A percentile compares a stretch with the other conserved stretches of the same genome.
Conservation (phyloP, 768 basidiomycete genomes). For the Leucocoprinus birnbaumii region DNA sequence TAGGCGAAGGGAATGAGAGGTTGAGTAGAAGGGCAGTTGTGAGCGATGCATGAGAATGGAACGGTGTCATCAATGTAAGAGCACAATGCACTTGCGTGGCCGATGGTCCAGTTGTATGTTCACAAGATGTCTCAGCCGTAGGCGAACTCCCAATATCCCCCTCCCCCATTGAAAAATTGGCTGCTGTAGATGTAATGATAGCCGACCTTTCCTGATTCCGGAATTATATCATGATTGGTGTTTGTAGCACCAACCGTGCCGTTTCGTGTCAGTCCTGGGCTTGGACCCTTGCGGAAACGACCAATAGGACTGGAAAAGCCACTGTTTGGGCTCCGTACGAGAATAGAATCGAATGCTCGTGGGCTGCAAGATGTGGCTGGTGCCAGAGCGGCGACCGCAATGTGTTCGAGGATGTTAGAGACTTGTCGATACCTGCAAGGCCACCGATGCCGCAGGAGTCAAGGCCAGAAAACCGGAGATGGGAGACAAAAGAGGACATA, state of each 20-base stretch:
- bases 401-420: slow-evolving; percentile 48
- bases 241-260: neutral
- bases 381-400: slow-evolving; percentile 63
- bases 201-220: slow-evolving; percentile 19
- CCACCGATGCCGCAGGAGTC: slow-evolving; percentile 79
- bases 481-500: too few species aligned
- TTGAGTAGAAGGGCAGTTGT: slow-evolving; percentile 21
- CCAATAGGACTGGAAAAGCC: slow-evolving; percentile 70
- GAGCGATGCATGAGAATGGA: slow-evolving; percentile 16
- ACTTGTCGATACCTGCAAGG: slow-evolving; percentile 41
- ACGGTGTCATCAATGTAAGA: neutral
- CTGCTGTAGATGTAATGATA: slow-evolving; percentile 44
- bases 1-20: slow-evolving; percentile 39
- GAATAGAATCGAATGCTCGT: slow-evolving; percentile 13
- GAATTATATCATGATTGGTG: neutral
- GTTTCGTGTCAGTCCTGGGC: slow-evolving; percentile 34
- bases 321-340: slow-evolving; percentile 31
- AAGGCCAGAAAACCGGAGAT: too few species aligned
- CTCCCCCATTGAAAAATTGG: neutral
- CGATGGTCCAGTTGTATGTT: neutral
- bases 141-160: slow-evolving; percentile 15
- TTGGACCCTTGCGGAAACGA: slow-evolving; percentile 52
- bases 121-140: slow-evolving; percentile 9
- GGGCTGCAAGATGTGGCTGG: too few species aligned
- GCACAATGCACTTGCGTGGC: too few species aligned